Evolutionary conservation across 148 eudicot genomes (phyloP), one percentile per base, ranked within the genome.

Genomic region (Rhododendron vialii): DNA sequence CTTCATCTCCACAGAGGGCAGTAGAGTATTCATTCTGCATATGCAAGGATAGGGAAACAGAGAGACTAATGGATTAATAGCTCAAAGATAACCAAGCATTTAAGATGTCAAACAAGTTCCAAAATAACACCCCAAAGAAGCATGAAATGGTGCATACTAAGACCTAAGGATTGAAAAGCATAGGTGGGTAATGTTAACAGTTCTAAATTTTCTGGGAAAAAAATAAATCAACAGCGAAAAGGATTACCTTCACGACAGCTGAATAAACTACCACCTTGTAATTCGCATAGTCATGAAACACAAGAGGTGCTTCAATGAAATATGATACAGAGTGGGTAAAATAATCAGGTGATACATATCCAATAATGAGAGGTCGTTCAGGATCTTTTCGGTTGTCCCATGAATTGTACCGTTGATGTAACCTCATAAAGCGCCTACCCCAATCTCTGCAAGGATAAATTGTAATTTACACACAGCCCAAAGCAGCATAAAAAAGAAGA

Each of bases 271-370:
- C 94, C 84, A 97, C 99, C 92, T 93, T 95, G 90, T 87, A 94
- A 85, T 90, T 93, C 80, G 88, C 81, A 87, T 91, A 92, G 88
- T 95, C 95, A 92, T 97, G 99, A 86, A 93, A 93, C 47, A 90
- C 89, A 33, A 97, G 91, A 55, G 99, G 99, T 47, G 98, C 99
- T 90, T 97, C 99, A 81, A 97, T 89, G 87, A 97, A 97, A 85
- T 97, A 97, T 80, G 99, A 97, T 73, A 97, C 99, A 80, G 99
- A 97, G 87, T 97, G 99, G 87, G 99, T 97, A 89, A 97, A 97
- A 90, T 93, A 97, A 92, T 97, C 99, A 84, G 99, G 99, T 86
- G 99, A 97, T 41, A 97, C 96, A 87, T 97, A 97, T 91, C 96
- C 99, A 89, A 97, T 89, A 86, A 94, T 88, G 87, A 97, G 94